Conservation (phyloP, 306 rosid genomes). For the Clitoria ternatea region DNA sequence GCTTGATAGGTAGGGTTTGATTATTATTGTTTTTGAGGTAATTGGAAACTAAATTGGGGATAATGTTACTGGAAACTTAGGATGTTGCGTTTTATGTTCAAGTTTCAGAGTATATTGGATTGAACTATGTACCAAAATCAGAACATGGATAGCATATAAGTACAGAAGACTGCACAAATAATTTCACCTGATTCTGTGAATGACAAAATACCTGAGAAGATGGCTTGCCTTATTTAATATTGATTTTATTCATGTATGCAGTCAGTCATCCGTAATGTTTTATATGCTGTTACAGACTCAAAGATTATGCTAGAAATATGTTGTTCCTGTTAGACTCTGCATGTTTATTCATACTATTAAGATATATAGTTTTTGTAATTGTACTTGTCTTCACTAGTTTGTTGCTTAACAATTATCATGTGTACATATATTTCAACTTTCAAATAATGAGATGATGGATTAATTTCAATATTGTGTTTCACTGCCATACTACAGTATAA, state of each 20-base stretch:
- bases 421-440: background rate
- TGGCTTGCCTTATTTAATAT: background rate
- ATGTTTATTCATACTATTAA: background rate
- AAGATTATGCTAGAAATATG: background rate
- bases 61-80: background rate
- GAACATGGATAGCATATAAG: background rate
- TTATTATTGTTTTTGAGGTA: background rate
- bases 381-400: background rate
- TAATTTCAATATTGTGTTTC: background rate
- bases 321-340: background rate
- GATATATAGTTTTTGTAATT: background rate
- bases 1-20: background rate
- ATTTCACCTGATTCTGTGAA: background rate
- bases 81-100: background rate
- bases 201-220: background rate
- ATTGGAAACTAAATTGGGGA: background rate
- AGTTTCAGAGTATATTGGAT: background rate
- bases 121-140: background rate
- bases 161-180: background rate
- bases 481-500: no score
- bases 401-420: no score
- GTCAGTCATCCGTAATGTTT: background rate
- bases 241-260: background rate
- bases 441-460: background rate
- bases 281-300: background rate